Base-by-base conservation (phyloP, 2,329 filamentous ascomycete genomes). In the Cercospora sesami region DNA sequence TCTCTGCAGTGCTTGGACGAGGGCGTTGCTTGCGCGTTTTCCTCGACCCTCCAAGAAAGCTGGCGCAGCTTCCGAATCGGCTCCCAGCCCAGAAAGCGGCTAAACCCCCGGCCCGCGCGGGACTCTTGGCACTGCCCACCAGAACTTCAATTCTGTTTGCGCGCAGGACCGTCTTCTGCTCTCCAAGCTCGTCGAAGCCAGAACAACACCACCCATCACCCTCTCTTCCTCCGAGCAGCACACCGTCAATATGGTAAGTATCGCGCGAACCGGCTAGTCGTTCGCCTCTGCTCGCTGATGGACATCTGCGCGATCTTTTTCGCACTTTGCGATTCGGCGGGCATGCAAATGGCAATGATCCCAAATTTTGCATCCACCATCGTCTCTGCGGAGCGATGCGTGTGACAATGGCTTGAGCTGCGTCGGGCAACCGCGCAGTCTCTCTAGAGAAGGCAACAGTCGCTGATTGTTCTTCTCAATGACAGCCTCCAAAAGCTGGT, bases 391-490 rank as follows among this genome's bases (percentile, higher is more conserved):
- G 68, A 72, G 69, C 57, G 70, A 69, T 72, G 71, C 59, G 68
- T 73, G 72, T 74, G 75, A 73, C 72, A 66, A 73, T 78, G 85
- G 85, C 85, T 87, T 85, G 85, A 86, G 84, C 76, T 80, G 80
- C 75, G 75, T 75, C 74, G 72, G 70, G 74, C 74, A 81, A 81
- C 79, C 79, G 78, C 79, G 75, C 79, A 82, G 83, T 86, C 91
- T 95, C 92, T 90, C 85, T 96, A 96, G 93, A 96, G 93, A 78
- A 72, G 91, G 89, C 90, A 89, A 91, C 93, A 90, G 91, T 86
- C 84, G 83, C 93, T 97, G 91, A 96, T 93, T 96, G 91, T 95
- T 94, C 96, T 93, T 79, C 94, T 98, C 94, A 95, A 98, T 98
- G 94, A 98, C 87, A 98, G 95, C 93, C 95, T 91, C 92, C 94